A percentile compares a stretch with the other conserved stretches of the same genome.
Conservation (phyloP, 2,329 filamentous ascomycete species). For the Juglanconis sp. region DNA sequence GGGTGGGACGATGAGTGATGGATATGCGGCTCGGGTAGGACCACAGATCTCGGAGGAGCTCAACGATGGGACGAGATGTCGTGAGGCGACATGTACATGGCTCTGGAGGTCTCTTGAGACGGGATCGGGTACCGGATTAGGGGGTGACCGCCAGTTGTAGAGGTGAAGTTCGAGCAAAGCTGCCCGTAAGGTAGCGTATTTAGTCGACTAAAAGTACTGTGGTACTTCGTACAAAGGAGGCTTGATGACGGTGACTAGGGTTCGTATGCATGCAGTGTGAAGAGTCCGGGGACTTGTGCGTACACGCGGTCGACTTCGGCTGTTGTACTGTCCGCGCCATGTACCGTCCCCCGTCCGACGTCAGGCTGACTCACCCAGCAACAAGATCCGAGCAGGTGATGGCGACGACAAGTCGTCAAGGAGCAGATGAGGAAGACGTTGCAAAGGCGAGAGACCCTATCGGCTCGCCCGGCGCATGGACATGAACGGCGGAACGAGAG, state of each 20-base stretch:
- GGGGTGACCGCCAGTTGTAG: not conserved
- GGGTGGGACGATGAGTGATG: conserved; percentile 10
- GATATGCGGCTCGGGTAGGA: conserved; percentile 11
- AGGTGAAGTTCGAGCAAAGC: not conserved
- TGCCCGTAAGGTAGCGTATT: not conserved
- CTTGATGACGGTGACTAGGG: not conserved
- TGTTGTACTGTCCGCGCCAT: not conserved
- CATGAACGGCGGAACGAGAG: not conserved
- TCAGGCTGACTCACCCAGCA: not conserved
- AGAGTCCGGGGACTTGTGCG: not conserved
- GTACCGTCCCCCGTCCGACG: not conserved
- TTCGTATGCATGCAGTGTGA: not conserved
- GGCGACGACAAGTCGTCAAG: not conserved
- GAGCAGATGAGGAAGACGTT: no score
- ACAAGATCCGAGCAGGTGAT: not conserved
- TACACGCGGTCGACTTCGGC: not conserved
- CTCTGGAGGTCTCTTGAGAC: conserved; percentile 5
- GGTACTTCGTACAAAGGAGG: not conserved
- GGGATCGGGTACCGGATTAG: not conserved
- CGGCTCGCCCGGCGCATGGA: not conserved
- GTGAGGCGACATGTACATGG: not conserved
- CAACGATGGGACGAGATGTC: not conserved
- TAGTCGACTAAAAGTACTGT: not conserved
- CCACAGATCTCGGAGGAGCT: conserved; percentile 1
- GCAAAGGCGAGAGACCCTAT: not conserved